A percentile compares a stretch with the other conserved stretches of the same genome.
phyloP scores from a whole-genome alignment of 257 asterid genomes.

The Solanum tarijense region DNA sequence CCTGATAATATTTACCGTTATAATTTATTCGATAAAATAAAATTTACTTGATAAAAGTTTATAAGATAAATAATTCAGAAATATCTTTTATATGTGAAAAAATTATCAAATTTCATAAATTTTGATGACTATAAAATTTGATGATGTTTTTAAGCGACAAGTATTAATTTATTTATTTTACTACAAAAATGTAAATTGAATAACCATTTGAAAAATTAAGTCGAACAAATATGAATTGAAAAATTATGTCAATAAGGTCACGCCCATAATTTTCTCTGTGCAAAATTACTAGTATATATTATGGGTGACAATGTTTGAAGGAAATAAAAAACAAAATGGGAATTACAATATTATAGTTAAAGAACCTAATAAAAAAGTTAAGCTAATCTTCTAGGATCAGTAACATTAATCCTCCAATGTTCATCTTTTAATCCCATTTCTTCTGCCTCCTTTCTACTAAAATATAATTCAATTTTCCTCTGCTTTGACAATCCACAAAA shows the following conservation, averaged over 20 bases:
- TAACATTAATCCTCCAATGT: slow-evolving; percentile 64
- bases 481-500: slow-evolving; percentile 38
- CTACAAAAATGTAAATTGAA: neutral
- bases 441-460: slow-evolving; percentile 51
- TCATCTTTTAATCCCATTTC: slow-evolving; percentile 29
- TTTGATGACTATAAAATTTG: neutral
- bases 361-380: neutral
- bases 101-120: neutral
- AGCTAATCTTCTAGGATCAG: slow-evolving; percentile 51
- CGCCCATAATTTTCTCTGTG: neutral
- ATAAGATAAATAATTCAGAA: neutral
- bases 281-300: neutral
- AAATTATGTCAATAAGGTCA: neutral
- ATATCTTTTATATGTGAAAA: neutral
- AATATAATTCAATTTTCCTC: slow-evolving; percentile 51
- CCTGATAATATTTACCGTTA: neutral
- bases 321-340: neutral
- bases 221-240: neutral
- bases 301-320: neutral
- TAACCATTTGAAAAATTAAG: neutral
- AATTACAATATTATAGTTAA: neutral
- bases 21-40: neutral
- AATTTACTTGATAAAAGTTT: neutral
- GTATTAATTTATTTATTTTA: neutral
- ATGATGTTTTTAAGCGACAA: neutral